Percentiles rank a stretch among this genome's conserved stretches.
Evolutionary conservation across 176 grass and related monocot species (phyloP).

Genomic region (Cenchrus fungigraminus): DNA sequence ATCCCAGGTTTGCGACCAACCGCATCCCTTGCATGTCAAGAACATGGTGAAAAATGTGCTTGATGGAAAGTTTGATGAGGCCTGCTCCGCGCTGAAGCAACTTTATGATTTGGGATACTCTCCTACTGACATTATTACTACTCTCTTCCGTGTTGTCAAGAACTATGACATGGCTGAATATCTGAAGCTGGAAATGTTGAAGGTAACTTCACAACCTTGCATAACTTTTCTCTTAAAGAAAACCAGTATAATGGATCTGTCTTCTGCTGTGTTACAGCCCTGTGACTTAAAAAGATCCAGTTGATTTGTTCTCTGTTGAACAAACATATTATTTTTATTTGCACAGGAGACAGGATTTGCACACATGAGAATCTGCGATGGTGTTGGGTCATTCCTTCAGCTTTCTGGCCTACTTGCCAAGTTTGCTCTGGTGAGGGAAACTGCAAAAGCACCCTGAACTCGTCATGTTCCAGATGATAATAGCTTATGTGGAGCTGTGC

Average conservation of each 20-base stretch:
- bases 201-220: constrained; percentile 51
- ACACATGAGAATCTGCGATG: constrained; percentile 98
- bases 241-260: not conserved
- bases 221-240: not conserved
- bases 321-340: constrained; percentile 23
- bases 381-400: constrained; percentile 90
- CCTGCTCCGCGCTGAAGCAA: constrained; percentile 77
- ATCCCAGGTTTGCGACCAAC: constrained; percentile 84
- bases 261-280: not conserved
- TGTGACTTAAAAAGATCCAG: not conserved
- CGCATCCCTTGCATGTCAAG: constrained; percentile 90
- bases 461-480: not conserved
- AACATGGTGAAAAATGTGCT: constrained; percentile 92
- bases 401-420: constrained; percentile 93
- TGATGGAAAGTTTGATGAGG: constrained; percentile 82
- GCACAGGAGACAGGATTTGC: constrained; percentile 90
- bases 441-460: constrained; percentile 50
- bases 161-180: constrained; percentile 97
- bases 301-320: not conserved
- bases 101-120: constrained; percentile 96
- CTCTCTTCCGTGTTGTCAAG: constrained; percentile 89
- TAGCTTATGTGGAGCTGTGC: constrained; percentile 3
- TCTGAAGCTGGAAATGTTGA: constrained; percentile 92
- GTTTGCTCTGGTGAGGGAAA: constrained; percentile 74
- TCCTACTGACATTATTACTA: constrained; percentile 94